Percentiles rank a stretch among this genome's conserved stretches.
phyloP scores from a whole-genome alignment of 1,139 yeast genomes.

The Geotrichum restrictum region DNA sequence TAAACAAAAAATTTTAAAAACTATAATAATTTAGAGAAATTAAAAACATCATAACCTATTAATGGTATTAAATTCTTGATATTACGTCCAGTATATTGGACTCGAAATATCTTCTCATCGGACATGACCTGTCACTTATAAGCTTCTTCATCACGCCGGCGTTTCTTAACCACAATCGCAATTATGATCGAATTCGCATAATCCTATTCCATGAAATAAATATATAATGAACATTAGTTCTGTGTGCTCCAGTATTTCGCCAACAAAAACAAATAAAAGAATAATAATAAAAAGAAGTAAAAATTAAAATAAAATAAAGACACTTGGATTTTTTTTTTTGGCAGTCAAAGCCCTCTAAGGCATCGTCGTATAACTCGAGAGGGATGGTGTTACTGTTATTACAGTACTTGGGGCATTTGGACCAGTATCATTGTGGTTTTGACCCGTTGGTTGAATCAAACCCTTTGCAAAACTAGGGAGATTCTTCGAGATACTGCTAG shows the following conservation, averaged over 20 bases:
- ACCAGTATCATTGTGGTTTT: conserved; percentile 73
- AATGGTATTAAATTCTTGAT: too few species aligned
- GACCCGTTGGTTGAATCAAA: conserved; percentile 83
- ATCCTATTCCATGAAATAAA: neutral
- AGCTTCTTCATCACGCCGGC: too few species aligned
- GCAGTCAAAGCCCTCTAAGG: conserved; percentile 25
- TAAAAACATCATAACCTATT: too few species aligned
- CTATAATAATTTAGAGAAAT: neutral
- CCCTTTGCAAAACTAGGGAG: conserved; percentile 56
- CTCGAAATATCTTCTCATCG: neutral
- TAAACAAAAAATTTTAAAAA: too few species aligned
- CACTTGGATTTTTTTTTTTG: neutral
- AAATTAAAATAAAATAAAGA: neutral
- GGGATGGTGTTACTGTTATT: conserved; percentile 34
- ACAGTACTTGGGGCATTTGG: conserved; percentile 32
- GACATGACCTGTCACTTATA: too few species aligned
- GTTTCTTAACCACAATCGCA: too few species aligned
- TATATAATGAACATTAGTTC: neutral
- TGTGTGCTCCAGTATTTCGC: too few species aligned
- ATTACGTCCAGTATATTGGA: too few species aligned
- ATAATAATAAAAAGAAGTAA: neutral
- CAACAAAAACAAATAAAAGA: conserved; percentile 1
- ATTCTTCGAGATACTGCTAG: conserved; percentile 24
- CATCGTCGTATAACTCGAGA: conserved; percentile 29
- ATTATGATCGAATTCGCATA: neutral